Percentiles rank a stretch among this genome's conserved stretches.
Evolutionary conservation across 441 rosid species (phyloP).

Genomic region (Melastoma candidum): DNA sequence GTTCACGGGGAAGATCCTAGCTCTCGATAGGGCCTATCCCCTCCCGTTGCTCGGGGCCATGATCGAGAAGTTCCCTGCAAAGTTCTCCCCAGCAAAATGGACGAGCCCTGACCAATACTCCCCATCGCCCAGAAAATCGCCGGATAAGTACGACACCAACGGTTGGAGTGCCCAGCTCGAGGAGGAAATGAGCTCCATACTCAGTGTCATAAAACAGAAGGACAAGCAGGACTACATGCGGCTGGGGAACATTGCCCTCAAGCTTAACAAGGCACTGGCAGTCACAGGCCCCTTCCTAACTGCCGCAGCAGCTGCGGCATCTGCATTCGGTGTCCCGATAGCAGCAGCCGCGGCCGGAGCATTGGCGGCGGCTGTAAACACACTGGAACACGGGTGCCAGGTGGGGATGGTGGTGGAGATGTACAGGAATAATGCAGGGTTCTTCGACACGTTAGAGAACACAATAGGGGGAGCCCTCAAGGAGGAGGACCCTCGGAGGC

Average conservation of each 20-base stretch:
- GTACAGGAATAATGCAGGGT: slow-evolving; percentile 14
- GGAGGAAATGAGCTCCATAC: slow-evolving; percentile 11
- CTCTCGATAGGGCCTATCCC: slow-evolving; percentile 15
- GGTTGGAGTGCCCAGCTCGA: slow-evolving; percentile 16
- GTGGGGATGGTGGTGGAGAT: slow-evolving; percentile 17
- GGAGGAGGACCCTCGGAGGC: slow-evolving; percentile 4
- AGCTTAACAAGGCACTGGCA: slow-evolving; percentile 9
- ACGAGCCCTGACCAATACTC: no score
- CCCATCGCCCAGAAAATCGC: background rate
- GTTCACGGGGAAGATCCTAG: slow-evolving; percentile 3
- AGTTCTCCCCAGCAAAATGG: slow-evolving; percentile 11
- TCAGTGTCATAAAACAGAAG: slow-evolving; percentile 7
- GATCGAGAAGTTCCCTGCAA: slow-evolving; percentile 15
- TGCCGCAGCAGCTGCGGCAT: background rate
- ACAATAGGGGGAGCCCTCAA: slow-evolving; percentile 4
- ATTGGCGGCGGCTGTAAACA: background rate
- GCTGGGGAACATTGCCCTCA: slow-evolving; percentile 13
- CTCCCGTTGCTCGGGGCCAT: slow-evolving; percentile 12
- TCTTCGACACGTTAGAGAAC: slow-evolving; percentile 1
- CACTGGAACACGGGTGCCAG: slow-evolving; percentile 11
- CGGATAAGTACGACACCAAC: background rate
- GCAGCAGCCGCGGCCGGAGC: background rate
- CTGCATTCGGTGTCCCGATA: background rate
- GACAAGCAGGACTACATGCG: slow-evolving; percentile 12
- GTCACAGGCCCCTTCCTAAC: slow-evolving; percentile 5